Evolutionary conservation across 192 early-diverging fungal genomes (phyloP), one percentile per base, ranked within the genome.

Genomic region (Endogone sp.): DNA sequence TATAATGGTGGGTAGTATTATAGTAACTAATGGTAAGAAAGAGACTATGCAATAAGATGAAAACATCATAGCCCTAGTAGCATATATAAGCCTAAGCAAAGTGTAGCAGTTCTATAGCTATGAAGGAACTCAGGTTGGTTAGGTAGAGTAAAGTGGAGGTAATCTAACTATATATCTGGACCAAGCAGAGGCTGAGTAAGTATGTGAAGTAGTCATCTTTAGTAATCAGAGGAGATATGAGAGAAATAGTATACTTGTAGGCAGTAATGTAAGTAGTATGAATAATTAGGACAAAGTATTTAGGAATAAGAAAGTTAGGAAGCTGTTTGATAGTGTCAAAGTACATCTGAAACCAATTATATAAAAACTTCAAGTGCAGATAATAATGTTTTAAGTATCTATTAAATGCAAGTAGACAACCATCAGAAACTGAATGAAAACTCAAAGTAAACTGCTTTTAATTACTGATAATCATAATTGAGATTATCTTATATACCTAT

Each of bases 51-150:
- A 99, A 75, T 6, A 92, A 82, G 66, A 99, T 95, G 73, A 98
- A 96, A 30, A 97, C 91, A 82, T 99, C 98, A 57, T 96, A 88
- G n/a, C 98, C 98, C 98, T 96, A 99, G 71, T 89, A 91, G 56
- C 98, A 86, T 93, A 97, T 96, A 65, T 96, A 90, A 56, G 88
- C 82, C 9, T 89, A 89, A 3, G 96, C 87, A 67, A 99, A 99
- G 68, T 98, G 96, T 22, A 95, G 91, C 57, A 99, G 81, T 4
- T 96, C 98, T 4, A 96, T 96, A 55, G 96, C 97, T 72, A 98
- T 82, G 56, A 88, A 86, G 6, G 84, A 82, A 23, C 71, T 75
- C 4, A 64, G 67, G 28, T 84, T 68, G 60, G 68, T 77, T 4
- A 95, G 92, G 55, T 91, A 75, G 60, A 99, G 77, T 10, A 91